Base-by-base conservation (phyloP, 1,284 basidiomycete genomes). In the Heterobasidion irregulare region DNA sequence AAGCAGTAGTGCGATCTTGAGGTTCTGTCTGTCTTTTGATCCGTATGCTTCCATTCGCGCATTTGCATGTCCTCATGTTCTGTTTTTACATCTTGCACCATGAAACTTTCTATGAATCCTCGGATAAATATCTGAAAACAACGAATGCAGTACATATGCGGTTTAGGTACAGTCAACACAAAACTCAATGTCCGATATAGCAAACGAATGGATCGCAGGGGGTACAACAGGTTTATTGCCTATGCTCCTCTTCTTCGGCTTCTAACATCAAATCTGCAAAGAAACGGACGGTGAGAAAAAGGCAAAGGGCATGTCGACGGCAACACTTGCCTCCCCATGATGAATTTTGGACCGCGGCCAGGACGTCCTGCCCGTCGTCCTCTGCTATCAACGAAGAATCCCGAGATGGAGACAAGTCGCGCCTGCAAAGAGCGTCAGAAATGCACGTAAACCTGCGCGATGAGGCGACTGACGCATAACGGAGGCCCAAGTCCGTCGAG, bases 321-420 rank as follows among this genome's bases (percentile, higher is more conserved):
- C 13, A 13, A 33, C 36, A 67, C 79, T 66, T 62, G 84, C 84
- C 83, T 65, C 82, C 82, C 85, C 85, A 88, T 57, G 81, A 74
- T 8, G 84, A 86, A 59, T 75, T 80, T 62, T 84, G 77, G 72
- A 86, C 79, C 2, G 83, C 77, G 15, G 76, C 73, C 35, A 84
- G 64, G 33, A 84, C 73, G 57, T 78, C 70, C 54, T 79, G 72
- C 8, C 76, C 75, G 62, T 82, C 78, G 26, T 82, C 77, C 8
- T 80, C 78, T 3, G 62, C 63, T 6, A 56, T 53, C n/a, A 59
- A 60, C 2, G 68, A 62, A 6, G 67, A 67, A 19, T 71, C 68
- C 33, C 66, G 62, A 12, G 71, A 67, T 35, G 76, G 67, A 6
- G 79, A 78, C 46, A 70, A 68, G 44, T 76, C 75, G 36, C 79